Evolutionary conservation across 2,329 filamentous ascomycete species (phyloP).

Genomic region (Chalara sp.): DNA sequence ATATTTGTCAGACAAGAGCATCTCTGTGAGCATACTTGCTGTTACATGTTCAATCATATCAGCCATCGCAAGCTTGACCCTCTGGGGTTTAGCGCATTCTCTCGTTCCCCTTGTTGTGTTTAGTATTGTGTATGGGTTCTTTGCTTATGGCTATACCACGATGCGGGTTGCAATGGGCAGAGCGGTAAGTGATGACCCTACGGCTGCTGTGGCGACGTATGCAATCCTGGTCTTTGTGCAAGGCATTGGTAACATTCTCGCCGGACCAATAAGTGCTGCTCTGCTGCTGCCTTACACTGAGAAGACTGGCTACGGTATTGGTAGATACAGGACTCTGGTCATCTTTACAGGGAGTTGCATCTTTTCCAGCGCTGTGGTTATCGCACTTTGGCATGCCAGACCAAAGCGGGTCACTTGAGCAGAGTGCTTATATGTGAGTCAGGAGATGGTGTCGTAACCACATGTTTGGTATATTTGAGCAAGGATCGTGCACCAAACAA

Average conservation of each 20-base stretch:
- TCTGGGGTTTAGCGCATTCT: constrained; percentile 44
- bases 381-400: too few relatives aligned
- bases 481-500: too few relatives aligned
- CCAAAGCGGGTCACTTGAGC: too few relatives aligned
- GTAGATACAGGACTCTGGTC: constrained; percentile 15
- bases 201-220: constrained; percentile 21
- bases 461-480: too few relatives aligned
- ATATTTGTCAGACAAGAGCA: constrained; percentile 40
- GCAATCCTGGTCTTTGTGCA: constrained; percentile 25
- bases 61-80: constrained; percentile 38
- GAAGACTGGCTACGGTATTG: constrained; percentile 12
- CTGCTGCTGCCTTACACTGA: constrained; percentile 13
- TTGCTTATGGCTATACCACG: constrained; percentile 43
- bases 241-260: constrained; percentile 27
- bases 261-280: constrained; percentile 24
- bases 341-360: constrained; percentile 18
- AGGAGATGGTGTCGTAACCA: too few relatives aligned
- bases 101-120: constrained; percentile 41
- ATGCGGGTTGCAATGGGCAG: constrained; percentile 37
- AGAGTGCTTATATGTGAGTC: too few relatives aligned
- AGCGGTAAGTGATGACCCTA: constrained; percentile 16
- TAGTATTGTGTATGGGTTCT: constrained; percentile 47
- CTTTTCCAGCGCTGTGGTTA: constrained; percentile 9
- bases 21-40: constrained; percentile 31
- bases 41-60: constrained; percentile 39